phyloP scores from a whole-genome alignment of 1,284 basidiomycete genomes.

The Leccinum pallidistipes region DNA sequence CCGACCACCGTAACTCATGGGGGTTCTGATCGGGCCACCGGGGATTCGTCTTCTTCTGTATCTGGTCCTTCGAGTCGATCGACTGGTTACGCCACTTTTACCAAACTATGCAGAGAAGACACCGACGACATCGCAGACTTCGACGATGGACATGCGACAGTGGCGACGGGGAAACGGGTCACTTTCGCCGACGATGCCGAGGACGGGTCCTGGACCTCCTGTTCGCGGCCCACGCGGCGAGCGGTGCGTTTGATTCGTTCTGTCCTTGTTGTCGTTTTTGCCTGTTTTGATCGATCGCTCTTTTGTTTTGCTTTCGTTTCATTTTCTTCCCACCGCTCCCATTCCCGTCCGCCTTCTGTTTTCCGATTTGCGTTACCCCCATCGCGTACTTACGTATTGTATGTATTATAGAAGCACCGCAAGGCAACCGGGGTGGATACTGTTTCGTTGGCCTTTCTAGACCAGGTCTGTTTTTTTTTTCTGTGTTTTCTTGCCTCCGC shows the following conservation, averaged over 20 bases:
- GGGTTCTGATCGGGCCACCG: slow-evolving; percentile 6
- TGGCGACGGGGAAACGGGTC: slow-evolving; percentile 27
- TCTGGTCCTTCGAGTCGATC: slow-evolving; percentile 25
- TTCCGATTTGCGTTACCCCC: background rate
- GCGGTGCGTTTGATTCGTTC: slow-evolving; percentile 19
- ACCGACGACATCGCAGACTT: slow-evolving; percentile 30
- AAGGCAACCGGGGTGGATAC: slow-evolving; percentile 20
- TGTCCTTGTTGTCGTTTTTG: background rate
- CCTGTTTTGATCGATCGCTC: slow-evolving; percentile 4
- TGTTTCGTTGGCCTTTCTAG: slow-evolving; percentile 2
- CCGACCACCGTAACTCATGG: slow-evolving; percentile 11
- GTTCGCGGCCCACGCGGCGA: slow-evolving; percentile 29
- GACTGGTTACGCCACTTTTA: slow-evolving; percentile 19
- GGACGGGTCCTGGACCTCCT: slow-evolving; percentile 10
- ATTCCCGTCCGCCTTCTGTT: background rate
- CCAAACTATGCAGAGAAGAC: slow-evolving; percentile 30
- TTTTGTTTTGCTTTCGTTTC: background rate
- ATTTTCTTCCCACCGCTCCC: background rate
- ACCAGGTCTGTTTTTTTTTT: slow-evolving; percentile 26
- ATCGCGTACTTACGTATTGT: background rate
- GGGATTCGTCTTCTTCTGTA: slow-evolving; percentile 13
- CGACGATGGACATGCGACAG: slow-evolving; percentile 21
- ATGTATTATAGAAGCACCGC: slow-evolving; percentile 23
- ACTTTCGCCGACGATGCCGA: slow-evolving; percentile 28
- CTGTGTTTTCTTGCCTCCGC: background rate